These are phyloP conservation scores for Tuber magnatum DNA, from an alignment of 495 filamentous ascomycete genomes.

Conservation along the genomic window DNA sequence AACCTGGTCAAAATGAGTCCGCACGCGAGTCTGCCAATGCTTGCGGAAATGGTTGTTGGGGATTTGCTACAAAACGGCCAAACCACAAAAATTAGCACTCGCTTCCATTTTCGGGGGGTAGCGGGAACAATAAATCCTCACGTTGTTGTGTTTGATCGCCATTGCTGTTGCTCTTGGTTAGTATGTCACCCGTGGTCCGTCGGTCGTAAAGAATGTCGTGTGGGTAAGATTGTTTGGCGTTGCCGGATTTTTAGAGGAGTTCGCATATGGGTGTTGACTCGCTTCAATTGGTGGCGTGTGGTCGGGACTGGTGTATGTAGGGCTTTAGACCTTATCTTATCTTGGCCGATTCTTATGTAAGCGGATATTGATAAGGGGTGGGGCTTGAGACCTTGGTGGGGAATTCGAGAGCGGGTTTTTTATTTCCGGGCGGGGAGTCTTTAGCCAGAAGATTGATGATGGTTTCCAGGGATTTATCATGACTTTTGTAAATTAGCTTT, in stretches of 20 bases:
- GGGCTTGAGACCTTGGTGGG: background rate
- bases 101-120: background rate
- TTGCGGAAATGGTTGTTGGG: conserved; percentile 99
- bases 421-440: background rate
- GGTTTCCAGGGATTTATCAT: background rate
- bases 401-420: background rate
- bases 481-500: background rate
- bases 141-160: conserved; percentile 98
- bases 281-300: conserved; percentile 8
- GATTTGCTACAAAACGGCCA: conserved; percentile 55
- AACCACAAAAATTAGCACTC: conserved; percentile 9
- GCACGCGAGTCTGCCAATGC: conserved; percentile 98
- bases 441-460: background rate
- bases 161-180: conserved; percentile 98
- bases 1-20: conserved; percentile 99
- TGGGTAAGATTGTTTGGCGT: conserved; percentile 25
- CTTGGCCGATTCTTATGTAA: background rate
- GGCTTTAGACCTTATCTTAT: conserved; percentile 22
- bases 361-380: background rate
- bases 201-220: conserved; percentile 15
- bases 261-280: conserved; percentile 7
- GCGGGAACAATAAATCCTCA: conserved; percentile 12
- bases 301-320: conserved; percentile 1
- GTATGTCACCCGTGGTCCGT: conserved; percentile 26
- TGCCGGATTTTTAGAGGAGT: conserved; percentile 27